Percentiles rank a stretch among this genome's conserved stretches.
phyloP scores from a whole-genome alignment of 1,284 basidiomycete genomes.

The Phlebopus sp. region DNA sequence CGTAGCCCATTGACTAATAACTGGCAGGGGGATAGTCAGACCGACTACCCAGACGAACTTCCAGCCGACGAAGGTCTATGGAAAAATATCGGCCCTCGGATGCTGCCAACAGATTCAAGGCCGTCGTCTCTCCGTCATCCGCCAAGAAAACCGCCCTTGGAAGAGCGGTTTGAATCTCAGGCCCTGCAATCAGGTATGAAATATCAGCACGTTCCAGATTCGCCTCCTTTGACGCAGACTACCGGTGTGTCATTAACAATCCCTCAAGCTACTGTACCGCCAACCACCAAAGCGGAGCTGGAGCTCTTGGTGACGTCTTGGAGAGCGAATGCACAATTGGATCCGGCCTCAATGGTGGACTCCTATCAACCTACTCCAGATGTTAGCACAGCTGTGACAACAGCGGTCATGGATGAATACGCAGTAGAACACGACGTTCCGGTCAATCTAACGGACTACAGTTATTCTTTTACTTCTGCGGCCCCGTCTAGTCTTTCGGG shows the following conservation, averaged over 20 bases:
- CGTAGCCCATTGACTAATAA: slow-evolving; percentile 44
- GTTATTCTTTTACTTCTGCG: slow-evolving; percentile 63
- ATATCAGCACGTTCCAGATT: slow-evolving; percentile 23
- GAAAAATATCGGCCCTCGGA: slow-evolving; percentile 29
- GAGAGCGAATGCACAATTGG: slow-evolving; percentile 54
- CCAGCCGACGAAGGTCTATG: slow-evolving; percentile 37
- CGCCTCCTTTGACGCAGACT: slow-evolving; percentile 30
- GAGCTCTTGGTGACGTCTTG: slow-evolving; percentile 61
- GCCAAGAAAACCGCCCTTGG: slow-evolving; percentile 64
- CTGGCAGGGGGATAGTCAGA: slow-evolving; percentile 53
- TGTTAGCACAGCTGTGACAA: neutral
- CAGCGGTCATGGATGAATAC: slow-evolving; percentile 21
- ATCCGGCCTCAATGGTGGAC: slow-evolving; percentile 47
- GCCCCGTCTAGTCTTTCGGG: slow-evolving; percentile 50
- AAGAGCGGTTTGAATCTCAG: slow-evolving; percentile 55
- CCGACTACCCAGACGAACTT: slow-evolving; percentile 45
- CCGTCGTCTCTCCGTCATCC: slow-evolving; percentile 45
- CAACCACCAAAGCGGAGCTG: slow-evolving; percentile 47
- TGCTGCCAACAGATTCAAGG: slow-evolving; percentile 20
- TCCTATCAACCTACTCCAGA: slow-evolving; percentile 21
- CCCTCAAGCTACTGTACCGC: slow-evolving; percentile 57
- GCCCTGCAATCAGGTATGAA: slow-evolving; percentile 37
- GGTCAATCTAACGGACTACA: slow-evolving; percentile 55
- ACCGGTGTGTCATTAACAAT: slow-evolving; percentile 53
- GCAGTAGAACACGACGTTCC: slow-evolving; percentile 12